Evolutionary conservation across 179 eudicot genomes (phyloP), one percentile per base, ranked within the genome.

Genomic region (Gypsophila paniculata): DNA sequence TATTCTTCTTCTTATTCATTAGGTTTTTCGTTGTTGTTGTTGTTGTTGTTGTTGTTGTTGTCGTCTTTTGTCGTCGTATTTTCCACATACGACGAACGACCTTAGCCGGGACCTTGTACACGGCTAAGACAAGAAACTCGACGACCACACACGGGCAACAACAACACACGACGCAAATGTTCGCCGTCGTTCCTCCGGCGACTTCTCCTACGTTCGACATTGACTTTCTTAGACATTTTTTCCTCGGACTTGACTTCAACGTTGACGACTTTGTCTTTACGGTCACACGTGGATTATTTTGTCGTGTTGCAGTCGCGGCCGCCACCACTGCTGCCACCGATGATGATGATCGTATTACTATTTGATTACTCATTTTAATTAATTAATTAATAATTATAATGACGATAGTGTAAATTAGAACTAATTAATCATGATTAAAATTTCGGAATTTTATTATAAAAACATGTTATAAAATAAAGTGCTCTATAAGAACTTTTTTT

Each of bases 111-210:
- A 81, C 74, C 59, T 76, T 83, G 39, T 83, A 83, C 6, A 78
- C 68, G 38, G 82, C 80, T 49, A 81, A 26, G 26, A 81, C 51
- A 1, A 83, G 15, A 57, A 58, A 76, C 70, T 81, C 84, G 4
- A 78, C 4, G 2, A 81, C 15, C 5, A 72, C 82, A 10, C 84
- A 81, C 0, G 86, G 86, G 17, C 84, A 81, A 8, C 86, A 83
- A 5, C 84, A 83, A 25, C 79, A 75, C 0, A 83, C 73, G 5
- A 77, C 74, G 1, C 74, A 69, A 10, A 81, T 62, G 19, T 69
- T 77, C 36, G 82, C 86, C 29, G 84, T 76, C 23, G 86, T 73
- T 11, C 84, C 84, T 44, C 86, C 86, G 13, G 86, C 86, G 6
- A 80, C 53, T 73, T 83, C 86, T 21, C 82, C 82, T 58, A 81